Conservation (phyloP, 202 grass and related monocot genomes). For the Bolboschoenoplectus hybrid region DNA sequence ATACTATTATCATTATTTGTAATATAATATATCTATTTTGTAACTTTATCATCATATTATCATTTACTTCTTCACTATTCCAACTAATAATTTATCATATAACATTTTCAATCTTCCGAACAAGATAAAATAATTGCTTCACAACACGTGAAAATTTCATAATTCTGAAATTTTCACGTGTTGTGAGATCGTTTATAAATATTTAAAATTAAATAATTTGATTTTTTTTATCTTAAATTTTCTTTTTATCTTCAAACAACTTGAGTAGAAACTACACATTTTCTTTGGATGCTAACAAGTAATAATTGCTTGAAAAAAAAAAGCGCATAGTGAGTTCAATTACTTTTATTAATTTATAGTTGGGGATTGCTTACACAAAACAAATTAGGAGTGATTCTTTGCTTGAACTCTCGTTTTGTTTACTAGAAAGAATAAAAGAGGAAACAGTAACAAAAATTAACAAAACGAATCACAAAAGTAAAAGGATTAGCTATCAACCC, state of each 20-base stretch:
- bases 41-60: too few relatives aligned
- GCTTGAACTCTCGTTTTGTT: neutral
- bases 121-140: too few relatives aligned
- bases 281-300: neutral
- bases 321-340: neutral
- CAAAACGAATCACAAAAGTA: neutral
- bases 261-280: neutral
- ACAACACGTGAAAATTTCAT: too few relatives aligned
- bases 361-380: neutral
- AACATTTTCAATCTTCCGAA: too few relatives aligned
- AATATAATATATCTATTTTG: too few relatives aligned
- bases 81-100: too few relatives aligned
- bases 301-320: neutral
- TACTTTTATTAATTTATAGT: neutral
- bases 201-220: neutral
- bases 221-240: too few relatives aligned
- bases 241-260: too few relatives aligned
- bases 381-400: constrained; percentile 19
- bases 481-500: neutral
- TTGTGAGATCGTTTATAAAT: neutral
- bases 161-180: too few relatives aligned
- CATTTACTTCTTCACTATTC: too few relatives aligned
- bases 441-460: neutral
- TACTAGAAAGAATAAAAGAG: neutral
- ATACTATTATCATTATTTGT: too few relatives aligned